phyloP scores from a whole-genome alignment of 352 stramenopile genomes.

The Phytophthora sp. region DNA sequence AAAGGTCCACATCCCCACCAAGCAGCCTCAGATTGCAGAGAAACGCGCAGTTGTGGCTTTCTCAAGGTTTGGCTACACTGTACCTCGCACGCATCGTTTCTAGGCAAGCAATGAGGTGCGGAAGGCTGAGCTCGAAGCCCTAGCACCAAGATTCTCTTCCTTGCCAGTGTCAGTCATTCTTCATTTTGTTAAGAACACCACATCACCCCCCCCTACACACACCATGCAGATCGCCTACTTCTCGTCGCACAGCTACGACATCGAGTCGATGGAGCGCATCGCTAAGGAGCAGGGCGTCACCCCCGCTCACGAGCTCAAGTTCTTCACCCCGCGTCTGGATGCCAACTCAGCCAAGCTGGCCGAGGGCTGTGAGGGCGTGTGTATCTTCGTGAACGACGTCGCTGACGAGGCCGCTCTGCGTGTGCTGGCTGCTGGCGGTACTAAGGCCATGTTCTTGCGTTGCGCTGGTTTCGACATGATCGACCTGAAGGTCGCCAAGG shows the following conservation, averaged over 20 bases:
- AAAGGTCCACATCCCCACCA: conserved; percentile 18
- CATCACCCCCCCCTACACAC: conserved; percentile 1
- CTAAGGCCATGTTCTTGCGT: conserved; percentile 72
- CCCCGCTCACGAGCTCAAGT: conserved; percentile 53
- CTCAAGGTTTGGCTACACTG: conserved; percentile 20
- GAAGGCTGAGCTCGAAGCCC: too few relatives aligned
- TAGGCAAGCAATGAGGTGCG: conserved; percentile 3
- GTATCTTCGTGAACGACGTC: conserved; percentile 89
- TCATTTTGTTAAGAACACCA: conserved; percentile 31
- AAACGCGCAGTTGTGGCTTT: conserved; percentile 21
- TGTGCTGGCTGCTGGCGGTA: conserved; percentile 49
- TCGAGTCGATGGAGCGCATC: conserved; percentile 56
- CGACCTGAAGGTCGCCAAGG: conserved; percentile 64
- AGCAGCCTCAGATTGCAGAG: conserved; percentile 18
- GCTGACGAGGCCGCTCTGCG: conserved; percentile 66
- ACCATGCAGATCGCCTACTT: conserved; percentile 78
- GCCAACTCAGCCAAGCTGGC: conserved; percentile 56
- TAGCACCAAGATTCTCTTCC: conserved; percentile 13
- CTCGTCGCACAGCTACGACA: conserved; percentile 74
- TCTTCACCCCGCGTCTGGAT: conserved; percentile 61
- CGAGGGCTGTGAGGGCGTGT: conserved; percentile 58
- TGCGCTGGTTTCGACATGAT: conserved; percentile 86
- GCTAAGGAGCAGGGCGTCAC: conserved; percentile 49
- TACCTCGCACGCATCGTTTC: conserved; percentile 6
- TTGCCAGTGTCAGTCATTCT: conserved; percentile 15